A percentile compares a stretch with the other conserved stretches of the same genome.
Evolutionary conservation across 768 basidiomycete genomes (phyloP).

Genomic region (Phlebiopsis flavidoalba): DNA sequence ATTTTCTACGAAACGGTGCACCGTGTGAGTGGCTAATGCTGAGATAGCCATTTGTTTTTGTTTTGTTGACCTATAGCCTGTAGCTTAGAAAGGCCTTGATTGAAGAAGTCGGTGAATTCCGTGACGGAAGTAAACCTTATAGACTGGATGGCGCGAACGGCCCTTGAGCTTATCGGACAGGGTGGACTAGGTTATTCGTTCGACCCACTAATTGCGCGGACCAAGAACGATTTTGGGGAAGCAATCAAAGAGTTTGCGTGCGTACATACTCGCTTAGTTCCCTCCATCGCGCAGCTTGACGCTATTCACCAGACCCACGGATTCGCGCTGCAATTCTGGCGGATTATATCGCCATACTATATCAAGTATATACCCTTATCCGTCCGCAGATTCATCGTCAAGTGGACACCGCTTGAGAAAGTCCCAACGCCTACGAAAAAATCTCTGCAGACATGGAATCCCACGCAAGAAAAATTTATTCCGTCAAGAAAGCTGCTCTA

Average conservation of each 20-base stretch:
- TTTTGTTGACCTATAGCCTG: neutral
- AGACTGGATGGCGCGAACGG: slow-evolving; percentile 14
- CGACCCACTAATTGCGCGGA: slow-evolving; percentile 4
- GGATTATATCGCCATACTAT: neutral
- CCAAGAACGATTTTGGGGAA: neutral
- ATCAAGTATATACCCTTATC: neutral
- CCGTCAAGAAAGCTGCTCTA: slow-evolving; percentile 15
- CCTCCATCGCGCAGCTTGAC: neutral
- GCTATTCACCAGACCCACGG: neutral
- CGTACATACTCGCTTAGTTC: neutral
- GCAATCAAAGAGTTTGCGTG: slow-evolving; percentile 6
- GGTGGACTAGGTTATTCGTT: slow-evolving; percentile 13
- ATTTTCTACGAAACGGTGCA: slow-evolving; percentile 19
- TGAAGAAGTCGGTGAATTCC: neutral
- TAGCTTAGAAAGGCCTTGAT: neutral
- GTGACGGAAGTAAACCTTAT: slow-evolving; percentile 13
- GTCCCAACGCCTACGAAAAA: slow-evolving; percentile 9
- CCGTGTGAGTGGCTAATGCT: slow-evolving; percentile 6
- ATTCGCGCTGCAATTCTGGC: neutral
- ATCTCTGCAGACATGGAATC: slow-evolving; percentile 10
- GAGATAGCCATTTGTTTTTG: neutral
- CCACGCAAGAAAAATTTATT: slow-evolving; percentile 11
- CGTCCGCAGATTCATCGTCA: slow-evolving; percentile 4
- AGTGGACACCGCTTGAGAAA: slow-evolving; percentile 5
- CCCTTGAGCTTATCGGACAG: slow-evolving; percentile 12